Evolutionary conservation across 495 filamentous ascomycete species (phyloP), one percentile per base, ranked within the genome.

Genomic region (Choiromyces venosus): DNA sequence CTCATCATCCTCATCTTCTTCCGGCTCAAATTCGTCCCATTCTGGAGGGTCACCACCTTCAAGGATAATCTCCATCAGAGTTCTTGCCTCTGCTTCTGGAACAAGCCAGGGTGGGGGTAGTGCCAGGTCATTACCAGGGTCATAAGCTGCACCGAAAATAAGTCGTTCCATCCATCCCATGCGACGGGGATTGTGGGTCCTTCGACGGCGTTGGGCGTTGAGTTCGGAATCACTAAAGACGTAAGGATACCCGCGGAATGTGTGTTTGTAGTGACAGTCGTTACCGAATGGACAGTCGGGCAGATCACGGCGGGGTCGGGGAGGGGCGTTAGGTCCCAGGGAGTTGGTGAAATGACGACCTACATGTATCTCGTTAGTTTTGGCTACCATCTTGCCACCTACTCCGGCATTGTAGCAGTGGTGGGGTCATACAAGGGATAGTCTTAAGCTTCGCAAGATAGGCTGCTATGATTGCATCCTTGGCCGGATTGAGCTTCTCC

Each of bases 271-370:
- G 68, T 82, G 81, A 67, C 81, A 82, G 25, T 80, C 74, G 18
- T 82, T 82, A 9, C 79, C 81, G 64, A 82, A 82, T n/a, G 78
- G 77, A 67, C 81, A 82, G 19, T 74, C 74, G 8, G 79, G 81
- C 10, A 36, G 44, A 46, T 36, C 29, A 37, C 44, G 61, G 35
- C 67, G 38, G 29, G 66, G 33, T 2, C 52, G 66, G n/a, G 69
- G 65, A 37, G 71, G n/a, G 21, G 71, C 74, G 7, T 44, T 44
- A 33, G 72, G 66, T 65, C 66, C 65, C 33, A 80, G 70, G 0
- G 78, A 80, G 29, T 76, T 66, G 36, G 79, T 69, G 44, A 82
- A 82, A 70, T 82, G 81, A 33, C 77, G 74, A 39, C 74, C 74
- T 76, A 21, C 37, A 33, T 21, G 37, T 35, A 42, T 33, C 52